These are phyloP conservation scores for Datura wrightii DNA, from an alignment of 257 asterid species.

Conservation along the genomic window DNA sequence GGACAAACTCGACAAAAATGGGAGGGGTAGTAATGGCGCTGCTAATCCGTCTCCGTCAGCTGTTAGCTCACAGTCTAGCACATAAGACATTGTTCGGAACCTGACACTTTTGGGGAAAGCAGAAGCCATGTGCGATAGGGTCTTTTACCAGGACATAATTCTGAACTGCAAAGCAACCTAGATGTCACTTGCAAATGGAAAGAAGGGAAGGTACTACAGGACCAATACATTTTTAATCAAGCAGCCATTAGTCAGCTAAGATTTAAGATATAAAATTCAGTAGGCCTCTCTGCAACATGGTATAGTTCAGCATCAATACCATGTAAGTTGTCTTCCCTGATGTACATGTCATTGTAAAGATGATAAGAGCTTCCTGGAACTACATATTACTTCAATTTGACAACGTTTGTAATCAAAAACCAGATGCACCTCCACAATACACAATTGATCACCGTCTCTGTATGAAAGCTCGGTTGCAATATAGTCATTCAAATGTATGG, in stretches of 20 bases:
- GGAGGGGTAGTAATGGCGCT: slow-evolving; percentile 48
- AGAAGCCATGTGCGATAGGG: not conserved
- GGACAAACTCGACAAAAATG: slow-evolving; percentile 51
- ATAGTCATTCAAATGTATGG: slow-evolving; percentile 9
- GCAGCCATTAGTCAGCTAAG: not conserved
- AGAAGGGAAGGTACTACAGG: not conserved
- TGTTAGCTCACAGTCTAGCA: slow-evolving; percentile 47
- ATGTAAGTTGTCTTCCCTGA: not conserved
- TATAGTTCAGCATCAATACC: not conserved
- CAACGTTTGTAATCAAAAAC: not conserved
- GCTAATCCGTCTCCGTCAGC: slow-evolving; percentile 47
- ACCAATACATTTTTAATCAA: not conserved
- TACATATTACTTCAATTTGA: not conserved
- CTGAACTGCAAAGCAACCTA: slow-evolving; percentile 8
- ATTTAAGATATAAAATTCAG: not conserved
- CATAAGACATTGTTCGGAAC: slow-evolving; percentile 37
- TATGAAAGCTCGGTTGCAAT: slow-evolving; percentile 21
- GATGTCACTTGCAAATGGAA: not conserved
- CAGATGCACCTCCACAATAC: not conserved
- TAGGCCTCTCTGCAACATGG: not conserved
- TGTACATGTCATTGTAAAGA: slow-evolving; percentile 24
- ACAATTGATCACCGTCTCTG: not conserved
- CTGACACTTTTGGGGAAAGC: not conserved
- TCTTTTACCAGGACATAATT: not conserved
- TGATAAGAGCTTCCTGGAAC: not conserved